These are phyloP conservation scores for Verbena officinalis DNA, from an alignment of 257 asterid genomes.

Conservation along the genomic window DNA sequence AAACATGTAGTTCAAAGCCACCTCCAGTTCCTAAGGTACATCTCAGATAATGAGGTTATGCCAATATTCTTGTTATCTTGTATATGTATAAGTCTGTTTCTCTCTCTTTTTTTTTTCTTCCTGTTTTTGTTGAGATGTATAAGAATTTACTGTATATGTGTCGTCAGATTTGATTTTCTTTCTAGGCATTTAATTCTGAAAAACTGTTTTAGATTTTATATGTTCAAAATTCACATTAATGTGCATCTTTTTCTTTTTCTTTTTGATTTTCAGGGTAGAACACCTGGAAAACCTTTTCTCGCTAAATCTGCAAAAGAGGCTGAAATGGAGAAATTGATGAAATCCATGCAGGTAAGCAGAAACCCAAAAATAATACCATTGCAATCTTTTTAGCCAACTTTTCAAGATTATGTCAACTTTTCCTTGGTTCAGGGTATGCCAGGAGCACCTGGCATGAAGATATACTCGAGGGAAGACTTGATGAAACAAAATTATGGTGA, in stretches of 20 bases:
- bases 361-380: background rate
- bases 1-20: constrained; percentile 74
- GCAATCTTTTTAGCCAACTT: background rate
- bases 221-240: no score
- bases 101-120: no score
- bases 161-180: no score
- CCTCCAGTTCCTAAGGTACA: constrained; percentile 95
- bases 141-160: no score
- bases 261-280: constrained; percentile 59
- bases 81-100: no score
- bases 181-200: no score
- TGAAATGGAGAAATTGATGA: constrained; percentile 85
- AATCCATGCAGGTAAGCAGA: constrained; percentile 84
- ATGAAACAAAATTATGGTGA: constrained; percentile 77
- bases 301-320: constrained; percentile 88
- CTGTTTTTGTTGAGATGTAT: no score
- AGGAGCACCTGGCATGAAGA: constrained; percentile 94
- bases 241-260: no score
- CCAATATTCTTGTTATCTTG: constrained; percentile 18
- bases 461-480: constrained; percentile 92
- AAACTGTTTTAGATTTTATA: no score
- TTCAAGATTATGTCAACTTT: background rate
- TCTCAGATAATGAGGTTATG: background rate
- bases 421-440: constrained; percentile 71
- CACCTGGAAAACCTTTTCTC: constrained; percentile 81